A percentile compares a stretch with the other conserved stretches of the same genome.
Evolutionary conservation across 1,284 basidiomycete genomes (phyloP).

Genomic region (Tranzscheliella williamsii): DNA sequence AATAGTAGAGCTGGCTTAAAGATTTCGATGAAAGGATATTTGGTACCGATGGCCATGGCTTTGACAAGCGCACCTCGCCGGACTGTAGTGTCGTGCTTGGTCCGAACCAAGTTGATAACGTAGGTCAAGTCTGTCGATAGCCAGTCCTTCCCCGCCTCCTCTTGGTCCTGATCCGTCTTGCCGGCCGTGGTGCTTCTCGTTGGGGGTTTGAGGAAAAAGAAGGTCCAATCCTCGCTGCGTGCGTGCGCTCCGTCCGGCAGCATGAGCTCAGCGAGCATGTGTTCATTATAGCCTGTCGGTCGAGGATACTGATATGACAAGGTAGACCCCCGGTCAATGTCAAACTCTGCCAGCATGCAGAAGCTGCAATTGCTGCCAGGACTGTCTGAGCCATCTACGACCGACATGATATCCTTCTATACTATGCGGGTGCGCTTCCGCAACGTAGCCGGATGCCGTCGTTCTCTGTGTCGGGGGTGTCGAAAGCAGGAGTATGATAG

Average conservation of each 20-base stretch:
- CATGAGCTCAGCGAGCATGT: conserved; percentile 91
- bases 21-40: conserved; percentile 93
- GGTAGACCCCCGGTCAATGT: conserved; percentile 54
- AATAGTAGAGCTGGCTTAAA: conserved; percentile 96
- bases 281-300: conserved; percentile 50
- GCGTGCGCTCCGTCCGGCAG: conserved; percentile 95
- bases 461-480: too few relatives aligned
- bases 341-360: conserved; percentile 55
- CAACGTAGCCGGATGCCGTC: too few relatives aligned
- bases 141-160: conserved; percentile 3
- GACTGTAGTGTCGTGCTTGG: conserved; percentile 85
- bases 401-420: too few relatives aligned
- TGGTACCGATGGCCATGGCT: conserved; percentile 92
- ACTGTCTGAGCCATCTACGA: too few relatives aligned
- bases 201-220: conserved; percentile 76
- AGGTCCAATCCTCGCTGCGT: conserved; percentile 93
- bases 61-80: conserved; percentile 91
- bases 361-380: conserved; percentile 40
- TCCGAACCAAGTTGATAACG: conserved; percentile 91
- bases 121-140: conserved; percentile 64
- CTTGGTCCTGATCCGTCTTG: neutral
- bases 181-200: too few relatives aligned
- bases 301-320: conserved; percentile 48
- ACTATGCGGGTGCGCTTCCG: too few relatives aligned
- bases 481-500: too few relatives aligned